These are phyloP conservation scores for Talaromyces pinophilus DNA, from an alignment of 2,329 filamentous ascomycete genomes.

Conservation along the genomic window DNA sequence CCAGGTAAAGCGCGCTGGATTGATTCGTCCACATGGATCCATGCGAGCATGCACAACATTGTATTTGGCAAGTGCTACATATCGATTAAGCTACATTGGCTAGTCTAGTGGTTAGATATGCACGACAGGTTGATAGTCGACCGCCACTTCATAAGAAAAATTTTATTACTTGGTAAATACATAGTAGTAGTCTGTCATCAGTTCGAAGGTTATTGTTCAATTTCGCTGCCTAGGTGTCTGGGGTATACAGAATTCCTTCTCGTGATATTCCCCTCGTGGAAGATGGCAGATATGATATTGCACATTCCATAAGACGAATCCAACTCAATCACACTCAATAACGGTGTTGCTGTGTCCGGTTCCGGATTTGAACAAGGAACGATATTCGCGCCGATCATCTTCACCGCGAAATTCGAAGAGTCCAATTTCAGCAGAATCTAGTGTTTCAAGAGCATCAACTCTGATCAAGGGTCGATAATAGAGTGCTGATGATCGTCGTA, in stretches of 20 bases:
- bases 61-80: neutral
- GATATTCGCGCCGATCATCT: neutral
- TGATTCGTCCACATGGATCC: slow-evolving; percentile 12
- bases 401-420: neutral
- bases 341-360: neutral
- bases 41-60: slow-evolving; percentile 12
- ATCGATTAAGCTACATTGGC: slow-evolving; percentile 10
- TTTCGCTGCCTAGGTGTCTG: neutral
- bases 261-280: neutral
- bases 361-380: neutral
- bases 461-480: neutral
- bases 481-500: neutral
- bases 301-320: neutral
- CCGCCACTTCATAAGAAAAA: neutral
- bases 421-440: neutral
- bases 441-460: neutral
- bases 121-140: neutral
- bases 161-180: neutral
- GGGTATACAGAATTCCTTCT: neutral
- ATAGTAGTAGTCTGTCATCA: neutral
- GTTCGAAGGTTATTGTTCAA: neutral
- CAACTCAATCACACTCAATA: neutral
- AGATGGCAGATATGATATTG: neutral
- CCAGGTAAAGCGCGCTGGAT: neutral
- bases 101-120: neutral